Conservation (phyloP, 2,329 filamentous ascomycete genomes). For the Sclerotinia borealis region DNA sequence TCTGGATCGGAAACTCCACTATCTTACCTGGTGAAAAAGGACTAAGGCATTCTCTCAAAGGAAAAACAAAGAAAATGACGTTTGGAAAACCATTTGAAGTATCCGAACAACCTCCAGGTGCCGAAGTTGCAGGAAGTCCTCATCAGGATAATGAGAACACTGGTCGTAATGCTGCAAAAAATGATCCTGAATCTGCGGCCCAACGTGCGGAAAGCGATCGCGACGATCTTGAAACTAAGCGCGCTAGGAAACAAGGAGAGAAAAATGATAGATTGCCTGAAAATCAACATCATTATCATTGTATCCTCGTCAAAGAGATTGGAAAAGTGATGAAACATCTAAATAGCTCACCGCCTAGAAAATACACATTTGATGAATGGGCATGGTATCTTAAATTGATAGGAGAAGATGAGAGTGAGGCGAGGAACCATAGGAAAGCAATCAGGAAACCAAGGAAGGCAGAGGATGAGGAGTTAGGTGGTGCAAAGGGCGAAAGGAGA, state of each 20-base stretch:
- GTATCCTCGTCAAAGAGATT: constrained; percentile 69
- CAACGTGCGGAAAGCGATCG: constrained; percentile 14
- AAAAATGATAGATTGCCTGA: constrained; percentile 29
- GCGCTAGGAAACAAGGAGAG: constrained; percentile 16
- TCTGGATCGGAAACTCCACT: constrained; percentile 52
- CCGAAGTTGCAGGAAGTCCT: constrained; percentile 34
- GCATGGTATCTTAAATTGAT: constrained; percentile 76
- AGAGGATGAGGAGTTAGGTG: constrained; percentile 16
- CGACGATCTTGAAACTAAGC: constrained; percentile 14
- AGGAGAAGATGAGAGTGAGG: constrained; percentile 53
- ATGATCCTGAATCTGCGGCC: constrained; percentile 23
- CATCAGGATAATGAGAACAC: constrained; percentile 19
- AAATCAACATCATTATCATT: constrained; percentile 42
- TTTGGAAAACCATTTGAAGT: constrained; percentile 41
- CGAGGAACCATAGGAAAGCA: constrained; percentile 43
- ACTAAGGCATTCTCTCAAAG: constrained; percentile 41
- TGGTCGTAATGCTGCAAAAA: constrained; percentile 11
- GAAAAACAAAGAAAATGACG: constrained; percentile 38
- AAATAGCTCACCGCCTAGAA: constrained; percentile 48
- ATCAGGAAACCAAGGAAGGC: constrained; percentile 13
- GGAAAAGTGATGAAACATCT: constrained; percentile 58
- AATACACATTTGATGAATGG: constrained; percentile 81
- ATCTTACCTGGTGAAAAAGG: constrained; percentile 53
- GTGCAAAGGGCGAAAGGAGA: constrained; percentile 27
- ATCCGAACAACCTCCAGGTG: constrained; percentile 38